Conservation (phyloP, 164 flowering plant genomes). For the Macadamia tetraphylla region DNA sequence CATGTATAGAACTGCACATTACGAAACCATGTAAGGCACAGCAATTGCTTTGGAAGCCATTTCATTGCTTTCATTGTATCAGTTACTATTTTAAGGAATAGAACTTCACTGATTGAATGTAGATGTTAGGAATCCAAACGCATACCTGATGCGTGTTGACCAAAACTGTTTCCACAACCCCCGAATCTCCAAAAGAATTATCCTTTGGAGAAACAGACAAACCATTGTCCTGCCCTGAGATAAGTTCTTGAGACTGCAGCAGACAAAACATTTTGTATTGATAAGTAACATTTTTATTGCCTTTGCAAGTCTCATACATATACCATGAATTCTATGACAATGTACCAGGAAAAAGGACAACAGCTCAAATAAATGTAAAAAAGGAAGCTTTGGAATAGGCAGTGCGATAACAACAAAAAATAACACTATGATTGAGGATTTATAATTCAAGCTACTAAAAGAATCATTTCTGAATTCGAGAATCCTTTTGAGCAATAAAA, state of each 20-base stretch:
- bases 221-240: slow-evolving; percentile 42
- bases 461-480: too few relatives aligned
- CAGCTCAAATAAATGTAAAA: too few relatives aligned
- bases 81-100: background rate
- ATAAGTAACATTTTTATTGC: background rate
- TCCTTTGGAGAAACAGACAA: slow-evolving; percentile 50
- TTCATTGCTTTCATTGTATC: too few relatives aligned
- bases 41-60: too few relatives aligned
- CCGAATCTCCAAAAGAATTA: slow-evolving; percentile 36
- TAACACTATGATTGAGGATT: too few relatives aligned
- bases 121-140: background rate
- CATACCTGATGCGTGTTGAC: slow-evolving; percentile 76
- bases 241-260: slow-evolving; percentile 53
- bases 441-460: too few relatives aligned
- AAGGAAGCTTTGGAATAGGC: too few relatives aligned
- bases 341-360: too few relatives aligned
- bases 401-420: too few relatives aligned
- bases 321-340: too few relatives aligned
- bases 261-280: background rate
- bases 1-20: slow-evolving; percentile 85
- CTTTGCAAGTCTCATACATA: background rate
- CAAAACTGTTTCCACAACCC: slow-evolving; percentile 52
- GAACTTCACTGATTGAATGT: background rate
- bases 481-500: too few relatives aligned
- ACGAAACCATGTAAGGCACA: slow-evolving; percentile 1